Evolutionary conservation across 2,329 filamentous ascomycete species (phyloP).

Genomic region (Paraconiothyrium sp.): DNA sequence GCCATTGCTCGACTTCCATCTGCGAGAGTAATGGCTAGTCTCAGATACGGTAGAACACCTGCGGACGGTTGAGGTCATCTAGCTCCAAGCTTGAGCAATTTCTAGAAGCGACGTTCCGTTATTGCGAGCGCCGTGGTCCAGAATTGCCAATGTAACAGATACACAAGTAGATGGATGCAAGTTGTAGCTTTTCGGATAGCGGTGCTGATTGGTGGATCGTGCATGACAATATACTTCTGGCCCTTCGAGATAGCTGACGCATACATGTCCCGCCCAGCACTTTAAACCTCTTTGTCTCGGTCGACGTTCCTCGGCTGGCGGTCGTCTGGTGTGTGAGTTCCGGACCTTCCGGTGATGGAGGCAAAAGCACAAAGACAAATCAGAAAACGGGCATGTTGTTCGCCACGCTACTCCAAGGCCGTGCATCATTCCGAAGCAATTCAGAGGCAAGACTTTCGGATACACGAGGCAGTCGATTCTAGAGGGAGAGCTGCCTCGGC

Average conservation of each 20-base stretch:
- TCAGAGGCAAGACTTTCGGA: conserved; percentile 8
- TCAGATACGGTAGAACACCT: background rate
- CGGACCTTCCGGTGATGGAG: conserved; percentile 1
- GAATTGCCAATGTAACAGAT: background rate
- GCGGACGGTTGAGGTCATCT: background rate
- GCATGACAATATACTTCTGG: conserved; percentile 24
- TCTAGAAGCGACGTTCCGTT: background rate
- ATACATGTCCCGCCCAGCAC: conserved; percentile 18
- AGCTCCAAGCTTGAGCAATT: background rate
- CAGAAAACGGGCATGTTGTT: conserved; percentile 12
- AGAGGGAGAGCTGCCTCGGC: background rate
- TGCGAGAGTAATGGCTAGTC: background rate
- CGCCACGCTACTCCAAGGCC: conserved; percentile 14
- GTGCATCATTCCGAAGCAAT: conserved; percentile 14
- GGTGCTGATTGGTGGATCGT: conserved; percentile 25
- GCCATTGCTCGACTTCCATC: background rate
- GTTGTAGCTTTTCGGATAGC: conserved; percentile 14
- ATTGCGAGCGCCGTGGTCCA: background rate
- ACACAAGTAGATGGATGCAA: conserved; percentile 19
- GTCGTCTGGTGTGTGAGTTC: conserved; percentile 6
- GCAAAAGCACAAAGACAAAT: conserved; percentile 15
- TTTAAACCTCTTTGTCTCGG: background rate
- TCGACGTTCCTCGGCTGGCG: conserved; percentile 2
- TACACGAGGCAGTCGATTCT: conserved; percentile 5
- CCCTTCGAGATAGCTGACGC: conserved; percentile 28